Base-by-base conservation (phyloP, 306 rosid species). In the Vigna trinervia region DNA sequence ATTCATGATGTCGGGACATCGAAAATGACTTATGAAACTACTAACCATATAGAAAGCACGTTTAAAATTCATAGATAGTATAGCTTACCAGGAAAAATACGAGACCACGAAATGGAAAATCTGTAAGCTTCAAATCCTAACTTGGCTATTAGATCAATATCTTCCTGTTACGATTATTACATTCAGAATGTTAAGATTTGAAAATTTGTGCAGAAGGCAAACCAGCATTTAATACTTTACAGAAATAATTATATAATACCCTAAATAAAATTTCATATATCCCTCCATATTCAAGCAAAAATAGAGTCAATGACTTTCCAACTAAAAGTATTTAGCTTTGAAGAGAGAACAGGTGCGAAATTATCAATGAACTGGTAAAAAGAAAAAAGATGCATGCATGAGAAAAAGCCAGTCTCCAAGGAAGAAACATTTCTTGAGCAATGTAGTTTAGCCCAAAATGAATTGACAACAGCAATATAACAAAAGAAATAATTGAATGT, bases 71-170 rank as follows among this genome's bases (percentile, higher is more conserved):
- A 63, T 52, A 22, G 23, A 63, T 23, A 48, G 26, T 22, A 75
- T 79, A 77, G 79, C 88, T 56, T 90, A 94, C 94, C 98, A 28
- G 97, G 96, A 80, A 89, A 94, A 79, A 92, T 87, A 20, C 97
- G 97, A 60, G 98, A 92, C 98, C 97, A 94, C 50, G 97, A 92
- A 75, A 92, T 88, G 58, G 96, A 94, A 86, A 94, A 92, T 82
- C 98, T 92, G 68, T 94, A 90, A 76, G 93, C 94, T 1, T 75
- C 86, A 82, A 94, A 90, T 81, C 98, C 98, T 88, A 94, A 79
- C 80, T 90, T 86, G 83, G 96, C 89, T 58, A 92, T 90, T 53
- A 92, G 91, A 83, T 94, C 95, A 85, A 90, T 74, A 83, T 94
- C 98, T 84, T 92, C 98, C 98, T 92, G 90, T 80, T 15, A 82